phyloP scores from a whole-genome alignment of 192 early-diverging fungal species.

The Entomortierella chlamydospora region DNA sequence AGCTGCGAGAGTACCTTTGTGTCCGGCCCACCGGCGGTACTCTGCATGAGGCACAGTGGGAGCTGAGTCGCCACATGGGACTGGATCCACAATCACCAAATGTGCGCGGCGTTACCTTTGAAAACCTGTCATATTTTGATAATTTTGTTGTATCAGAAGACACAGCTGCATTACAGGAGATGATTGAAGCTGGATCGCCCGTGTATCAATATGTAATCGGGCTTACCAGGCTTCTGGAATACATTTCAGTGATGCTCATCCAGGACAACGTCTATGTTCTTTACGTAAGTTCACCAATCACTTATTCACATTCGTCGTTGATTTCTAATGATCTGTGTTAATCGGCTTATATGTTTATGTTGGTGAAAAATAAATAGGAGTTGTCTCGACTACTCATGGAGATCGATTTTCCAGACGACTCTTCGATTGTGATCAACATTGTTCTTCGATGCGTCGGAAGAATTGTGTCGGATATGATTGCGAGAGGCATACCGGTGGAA shows the following conservation, averaged over 20 bases:
- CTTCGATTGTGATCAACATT: conserved; percentile 50
- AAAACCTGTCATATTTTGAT: conserved; percentile 35
- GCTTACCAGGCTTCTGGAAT: conserved; percentile 50
- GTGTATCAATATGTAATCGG: conserved; percentile 52
- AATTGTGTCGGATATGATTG: conserved; percentile 46
- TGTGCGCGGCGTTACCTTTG: conserved; percentile 15
- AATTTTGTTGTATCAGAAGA: conserved; percentile 48
- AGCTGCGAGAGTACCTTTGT: conserved; percentile 19
- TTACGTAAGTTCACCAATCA: conserved; percentile 43
- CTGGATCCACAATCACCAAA: conserved; percentile 19
- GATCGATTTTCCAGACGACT: conserved; percentile 38
- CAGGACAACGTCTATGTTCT: conserved; percentile 51
- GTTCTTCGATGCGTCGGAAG: conserved; percentile 47
- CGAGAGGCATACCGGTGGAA: conserved; percentile 32
- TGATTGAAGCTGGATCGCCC: conserved; percentile 41
- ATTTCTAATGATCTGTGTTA: no score
- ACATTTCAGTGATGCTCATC: conserved; percentile 48
- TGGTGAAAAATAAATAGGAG: conserved; percentile 35
- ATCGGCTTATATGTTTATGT: no score
- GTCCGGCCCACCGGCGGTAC: conserved; percentile 6
- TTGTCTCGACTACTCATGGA: conserved; percentile 52
- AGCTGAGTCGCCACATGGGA: conserved; percentile 15
- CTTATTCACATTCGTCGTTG: no score
- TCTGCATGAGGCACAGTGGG: conserved; percentile 33
- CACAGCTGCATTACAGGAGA: conserved; percentile 36